Evolutionary conservation across 108 stramenopile genomes (phyloP), one percentile per base, ranked within the genome.

Genomic region (Bacterosira constricta): DNA sequence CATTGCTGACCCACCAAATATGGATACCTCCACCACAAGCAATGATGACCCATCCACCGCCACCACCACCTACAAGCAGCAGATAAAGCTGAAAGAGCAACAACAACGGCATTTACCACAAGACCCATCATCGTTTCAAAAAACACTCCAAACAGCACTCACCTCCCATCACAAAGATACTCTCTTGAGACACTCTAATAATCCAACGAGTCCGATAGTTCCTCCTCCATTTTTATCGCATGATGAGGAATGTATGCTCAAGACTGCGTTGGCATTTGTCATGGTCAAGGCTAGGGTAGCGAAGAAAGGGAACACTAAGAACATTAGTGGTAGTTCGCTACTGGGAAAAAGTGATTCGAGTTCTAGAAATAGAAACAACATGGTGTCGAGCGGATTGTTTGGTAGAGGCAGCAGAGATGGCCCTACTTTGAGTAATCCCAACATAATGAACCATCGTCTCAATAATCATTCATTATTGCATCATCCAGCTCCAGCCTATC

Each of bases 201-300:
- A 64, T 37, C 56, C 61, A 36, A 53, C 47, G 25, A 68, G 68
- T 10, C 68, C 76, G 1, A n/a, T n/a, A n/a, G 4, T 63, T 4
- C 76, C 76, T 58, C 76, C 76, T n/a, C 76, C 76, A 25, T 77
- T 64, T 57, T 50, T 79, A 6, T 79, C 78, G 0, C 78, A 79
- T 32, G 50, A 66, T 32, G 78, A 79, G 31, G 70, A 71, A 46
- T 79, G 70, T 34, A 72, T 70, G 15, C 47, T 79, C 29, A 51
- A 59, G 15, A 79, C 78, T 32, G 78, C 78, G 36, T 44, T 79
- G 12, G 78, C 78, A 7, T 79, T 79, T 61, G 70, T 56, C 13
- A 71, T 71, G 57, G 64, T 63, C 0, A 64, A 47, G 41, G 53
- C 70, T 11, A 66, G 70, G 44, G 67, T 44, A 15, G 59, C 60